These are phyloP conservation scores for Sclerotinia borealis DNA, from an alignment of 2,329 filamentous ascomycete genomes.

Conservation along the genomic window DNA sequence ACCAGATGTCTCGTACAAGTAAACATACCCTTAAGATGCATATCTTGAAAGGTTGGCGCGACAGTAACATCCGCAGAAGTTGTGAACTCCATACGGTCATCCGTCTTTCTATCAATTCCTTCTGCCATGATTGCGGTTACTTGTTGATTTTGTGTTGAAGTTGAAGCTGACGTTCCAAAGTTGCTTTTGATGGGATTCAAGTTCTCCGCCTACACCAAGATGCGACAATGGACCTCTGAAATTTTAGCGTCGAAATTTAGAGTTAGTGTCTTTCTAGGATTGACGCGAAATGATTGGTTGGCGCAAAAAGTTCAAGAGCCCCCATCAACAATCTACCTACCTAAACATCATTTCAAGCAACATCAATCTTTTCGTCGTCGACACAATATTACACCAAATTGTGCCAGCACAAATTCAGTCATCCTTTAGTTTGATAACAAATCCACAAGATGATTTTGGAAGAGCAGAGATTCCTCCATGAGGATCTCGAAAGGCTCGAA, in stretches of 20 bases:
- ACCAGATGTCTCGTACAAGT: not conserved
- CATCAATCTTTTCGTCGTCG: not conserved
- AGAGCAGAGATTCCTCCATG: conserved; percentile 88
- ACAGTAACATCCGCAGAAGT: conserved; percentile 98
- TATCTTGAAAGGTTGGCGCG: conserved; percentile 82
- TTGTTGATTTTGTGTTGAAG: conserved; percentile 4
- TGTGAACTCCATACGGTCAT: conserved; percentile 96
- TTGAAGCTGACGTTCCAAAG: not conserved
- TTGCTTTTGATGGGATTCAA: conserved; percentile 4
- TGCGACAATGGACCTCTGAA: conserved; percentile 12
- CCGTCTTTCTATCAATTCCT: conserved; percentile 80
- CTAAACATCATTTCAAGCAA: not conserved
- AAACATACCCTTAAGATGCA: conserved; percentile 76
- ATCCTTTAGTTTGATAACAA: not conserved
- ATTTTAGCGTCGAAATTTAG: conserved; percentile 18
- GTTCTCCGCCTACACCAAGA: not conserved
- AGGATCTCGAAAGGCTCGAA: conserved; percentile 94
- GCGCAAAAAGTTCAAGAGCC: conserved; percentile 14
- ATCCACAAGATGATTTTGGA: conserved; percentile 66
- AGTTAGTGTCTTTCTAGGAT: conserved; percentile 12
- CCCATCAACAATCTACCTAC: conserved; percentile 1
- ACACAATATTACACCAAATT: not conserved
- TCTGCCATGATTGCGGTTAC: conserved; percentile 69
- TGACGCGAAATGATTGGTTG: conserved; percentile 22
- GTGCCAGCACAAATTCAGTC: not conserved